Evolutionary conservation across 129 eudicot species (phyloP), one percentile per base, ranked within the genome.

Genomic region (Solidago caesia): DNA sequence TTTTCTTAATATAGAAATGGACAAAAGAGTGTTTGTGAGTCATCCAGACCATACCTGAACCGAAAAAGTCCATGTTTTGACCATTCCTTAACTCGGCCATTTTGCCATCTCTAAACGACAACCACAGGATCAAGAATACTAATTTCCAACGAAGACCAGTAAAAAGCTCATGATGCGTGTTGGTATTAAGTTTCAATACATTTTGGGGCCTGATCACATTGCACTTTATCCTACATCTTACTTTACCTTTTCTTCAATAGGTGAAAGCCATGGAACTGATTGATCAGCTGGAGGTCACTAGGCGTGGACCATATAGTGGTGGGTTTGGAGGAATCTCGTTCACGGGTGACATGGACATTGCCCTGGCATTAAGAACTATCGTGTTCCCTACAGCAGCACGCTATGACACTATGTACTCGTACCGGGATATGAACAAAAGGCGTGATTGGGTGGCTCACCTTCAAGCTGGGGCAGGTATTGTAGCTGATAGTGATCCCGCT

Each of bases 211-310:
- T 61, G 39, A 5, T 61, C 15, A 29, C 16, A 0, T 4, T 61
- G 66, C 15, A 61, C 16, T 42, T 15, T 16, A 61, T 61, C 42
- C n/a, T 61, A 29, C 67, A 11, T 61, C 67, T 61, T 5, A 61
- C 67, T 61, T 43, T 26, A 61, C 43, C 67, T 61, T 61, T 61
- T 63, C 47, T 63, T 44, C 68, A 13, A 70, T 75, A 94, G 98
- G 99, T 95, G 79, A 95, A 95, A 74, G 99, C 99, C 55, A 95
- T 95, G 99, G 99, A 95, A 73, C 70, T 95, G 75, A 95, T 95
- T 13, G 99, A 95, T 78, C 15, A 89, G 73, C 87, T 95, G 59
- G 99, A 95, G 78, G 89, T 87, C 39, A 88, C 80, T 3, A 89
- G 97, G 74, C 91, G 99, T 21, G 99, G 99, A 62, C 99, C 99